Evolutionary conservation across 2,329 filamentous ascomycete species (phyloP).

Genomic region (Talaromyces atroroseus): DNA sequence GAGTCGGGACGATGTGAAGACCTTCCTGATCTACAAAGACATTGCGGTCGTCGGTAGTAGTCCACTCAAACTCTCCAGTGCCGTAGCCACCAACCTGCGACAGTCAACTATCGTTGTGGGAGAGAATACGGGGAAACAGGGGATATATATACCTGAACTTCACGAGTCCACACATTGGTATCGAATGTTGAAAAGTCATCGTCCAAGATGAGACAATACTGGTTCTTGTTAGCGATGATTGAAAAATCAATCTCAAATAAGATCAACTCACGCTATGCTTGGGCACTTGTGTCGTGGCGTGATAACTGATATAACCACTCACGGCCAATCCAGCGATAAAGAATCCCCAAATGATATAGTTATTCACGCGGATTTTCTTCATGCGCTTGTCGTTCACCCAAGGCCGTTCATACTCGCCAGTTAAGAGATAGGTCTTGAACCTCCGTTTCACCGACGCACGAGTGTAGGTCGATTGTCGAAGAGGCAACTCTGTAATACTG

Average conservation of each 20-base stretch:
- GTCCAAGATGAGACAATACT: slow-evolving; percentile 49
- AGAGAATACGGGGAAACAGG: neutral
- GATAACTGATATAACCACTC: slow-evolving; percentile 30
- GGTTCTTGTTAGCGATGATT: neutral
- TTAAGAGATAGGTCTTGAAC: slow-evolving; percentile 12
- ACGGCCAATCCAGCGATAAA: slow-evolving; percentile 19
- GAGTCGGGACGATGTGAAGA: slow-evolving; percentile 52
- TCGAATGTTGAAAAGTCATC: slow-evolving; percentile 47
- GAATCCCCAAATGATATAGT: slow-evolving; percentile 12
- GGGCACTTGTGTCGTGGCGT: slow-evolving; percentile 19
- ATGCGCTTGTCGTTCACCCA: slow-evolving; percentile 13
- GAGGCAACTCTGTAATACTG: neutral
- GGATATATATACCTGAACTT: slow-evolving; percentile 38
- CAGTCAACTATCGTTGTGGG: slow-evolving; percentile 25
- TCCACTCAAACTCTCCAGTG: slow-evolving; percentile 52
- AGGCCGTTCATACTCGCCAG: slow-evolving; percentile 12
- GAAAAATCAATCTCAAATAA: neutral
- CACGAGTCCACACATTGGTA: slow-evolving; percentile 45
- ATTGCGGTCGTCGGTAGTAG: slow-evolving; percentile 46
- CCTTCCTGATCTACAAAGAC: slow-evolving; percentile 45
- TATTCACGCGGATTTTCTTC: slow-evolving; percentile 10
- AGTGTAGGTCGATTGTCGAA: slow-evolving; percentile 1
- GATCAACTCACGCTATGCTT: slow-evolving; percentile 15
- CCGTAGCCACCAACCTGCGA: slow-evolving; percentile 40
- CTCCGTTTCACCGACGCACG: slow-evolving; percentile 10